Evolutionary conservation across 2,329 filamentous ascomycete species (phyloP).

Genomic region (Phaeosphaeriaceae sp.): DNA sequence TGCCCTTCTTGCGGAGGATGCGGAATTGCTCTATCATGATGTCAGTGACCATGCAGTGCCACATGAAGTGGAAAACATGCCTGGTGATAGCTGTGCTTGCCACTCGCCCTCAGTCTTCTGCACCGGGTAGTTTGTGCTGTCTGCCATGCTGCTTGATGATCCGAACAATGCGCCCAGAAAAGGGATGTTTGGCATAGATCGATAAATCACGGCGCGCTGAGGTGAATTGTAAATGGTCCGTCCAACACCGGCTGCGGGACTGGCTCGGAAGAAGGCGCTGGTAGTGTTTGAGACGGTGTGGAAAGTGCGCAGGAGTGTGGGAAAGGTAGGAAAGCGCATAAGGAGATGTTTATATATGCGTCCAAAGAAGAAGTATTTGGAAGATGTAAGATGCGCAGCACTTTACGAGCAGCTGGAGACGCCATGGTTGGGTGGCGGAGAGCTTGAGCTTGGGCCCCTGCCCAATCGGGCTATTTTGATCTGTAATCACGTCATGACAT

Average conservation of each 20-base stretch:
- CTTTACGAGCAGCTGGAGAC: conserved; percentile 22
- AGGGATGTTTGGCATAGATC: conserved; percentile 77
- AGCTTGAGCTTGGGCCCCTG: conserved; percentile 28
- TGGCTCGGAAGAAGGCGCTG: conserved; percentile 33
- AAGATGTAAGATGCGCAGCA: neutral
- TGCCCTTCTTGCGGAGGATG: conserved; percentile 89
- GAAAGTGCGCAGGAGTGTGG: conserved; percentile 57
- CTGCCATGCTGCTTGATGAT: conserved; percentile 55
- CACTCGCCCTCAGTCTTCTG: conserved; percentile 84
- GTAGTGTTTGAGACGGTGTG: conserved; percentile 56
- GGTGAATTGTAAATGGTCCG: conserved; percentile 34
- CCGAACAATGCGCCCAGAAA: conserved; percentile 80
- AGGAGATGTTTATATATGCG: conserved; percentile 19
- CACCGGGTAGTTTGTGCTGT: conserved; percentile 77
- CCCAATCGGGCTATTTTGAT: conserved; percentile 3
- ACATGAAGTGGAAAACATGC: conserved; percentile 50
- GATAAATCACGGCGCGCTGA: conserved; percentile 34
- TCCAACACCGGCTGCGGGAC: conserved; percentile 48
- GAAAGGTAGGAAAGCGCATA: conserved; percentile 60
- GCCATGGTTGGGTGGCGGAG: conserved; percentile 26
- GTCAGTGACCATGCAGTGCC: conserved; percentile 8
- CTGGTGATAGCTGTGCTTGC: conserved; percentile 80
- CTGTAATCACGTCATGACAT: conserved; percentile 38
- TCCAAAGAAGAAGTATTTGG: conserved; percentile 4
- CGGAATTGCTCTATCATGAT: conserved; percentile 83